Conservation (phyloP, 2,329 filamentous ascomycete genomes). For the Venturia effusa region DNA sequence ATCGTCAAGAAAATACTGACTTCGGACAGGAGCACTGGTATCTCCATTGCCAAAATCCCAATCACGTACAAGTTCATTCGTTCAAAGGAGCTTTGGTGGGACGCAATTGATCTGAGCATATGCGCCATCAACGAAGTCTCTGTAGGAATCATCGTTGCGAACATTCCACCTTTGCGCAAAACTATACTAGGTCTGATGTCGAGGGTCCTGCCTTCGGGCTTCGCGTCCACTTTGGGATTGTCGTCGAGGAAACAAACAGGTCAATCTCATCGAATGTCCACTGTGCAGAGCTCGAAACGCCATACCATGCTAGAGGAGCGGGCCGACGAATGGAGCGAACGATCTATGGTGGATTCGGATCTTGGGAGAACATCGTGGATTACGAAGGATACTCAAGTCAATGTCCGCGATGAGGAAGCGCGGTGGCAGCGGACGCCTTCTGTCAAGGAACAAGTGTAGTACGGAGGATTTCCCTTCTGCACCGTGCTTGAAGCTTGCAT, state of each 20-base stretch:
- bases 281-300: neutral
- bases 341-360: neutral
- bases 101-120: neutral
- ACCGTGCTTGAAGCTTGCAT: neutral
- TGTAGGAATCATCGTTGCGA: neutral
- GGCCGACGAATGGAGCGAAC: neutral
- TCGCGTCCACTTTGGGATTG: neutral
- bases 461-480: neutral
- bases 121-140: neutral
- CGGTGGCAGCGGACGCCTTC: neutral
- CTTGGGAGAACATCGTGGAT: neutral
- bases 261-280: neutral
- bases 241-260: neutral
- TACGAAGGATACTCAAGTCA: neutral
- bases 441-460: neutral
- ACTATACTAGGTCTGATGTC: neutral
- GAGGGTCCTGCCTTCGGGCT: neutral
- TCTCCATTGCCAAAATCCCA: neutral
- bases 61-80: neutral
- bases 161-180: neutral
- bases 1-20: neutral
- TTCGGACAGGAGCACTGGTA: neutral
- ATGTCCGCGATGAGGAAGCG: neutral
- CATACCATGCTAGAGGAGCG: neutral
- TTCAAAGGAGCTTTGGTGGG: neutral